Evolutionary conservation across 352 stramenopile genomes (phyloP), one percentile per base, ranked within the genome.

Genomic region (Phytophthora syringae): DNA sequence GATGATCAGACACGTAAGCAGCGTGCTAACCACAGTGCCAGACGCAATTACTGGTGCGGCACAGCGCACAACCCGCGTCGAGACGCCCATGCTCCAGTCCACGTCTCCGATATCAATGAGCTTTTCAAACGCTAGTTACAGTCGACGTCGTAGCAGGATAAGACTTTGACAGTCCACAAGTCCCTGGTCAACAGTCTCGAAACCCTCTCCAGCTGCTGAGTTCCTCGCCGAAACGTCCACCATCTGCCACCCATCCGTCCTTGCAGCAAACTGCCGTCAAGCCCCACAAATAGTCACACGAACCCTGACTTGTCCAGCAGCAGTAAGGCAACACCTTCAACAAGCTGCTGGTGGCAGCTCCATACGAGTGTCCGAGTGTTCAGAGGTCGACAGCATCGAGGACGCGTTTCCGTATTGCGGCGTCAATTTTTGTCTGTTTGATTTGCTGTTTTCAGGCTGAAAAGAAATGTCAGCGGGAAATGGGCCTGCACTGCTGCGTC

Each of bases 1-100:
- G 52, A 90, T 59, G 48, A 76, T 65, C 22, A 89, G 39, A 52
- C 77, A 89, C 28, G 61, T 72, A n/a, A 87, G 53, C 34, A 90
- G 76, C 32, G 82, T 90, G 27, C 70, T 20, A 34, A 86, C 67
- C 30, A 82, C 74, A 16, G 66, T 43, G 18, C 52, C 37, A 1
- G 74, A 78, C 36, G 79, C 73, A 3, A 85, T 48, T 10, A 89
- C 52, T 3, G 76, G 77, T 20, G 76, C 70, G 10, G 56, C 32
- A 28, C 45, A 56, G 47, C 52, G 55, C 30, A 52, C 25, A 11
- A 52, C 25, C 2, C 9, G 56, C 40, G 27, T 36, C 27, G 22
- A 32, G 40, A 28, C 50, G 20, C 36, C 45, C 60, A 69, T 69
- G 42, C 18, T n/a, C 25, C 7, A 11, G 22, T 39, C 25, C 13